Evolutionary conservation across 2,329 filamentous ascomycete species (phyloP), one percentile per base, ranked within the genome.

Genomic region (Sporothrix brunneoviolacea): DNA sequence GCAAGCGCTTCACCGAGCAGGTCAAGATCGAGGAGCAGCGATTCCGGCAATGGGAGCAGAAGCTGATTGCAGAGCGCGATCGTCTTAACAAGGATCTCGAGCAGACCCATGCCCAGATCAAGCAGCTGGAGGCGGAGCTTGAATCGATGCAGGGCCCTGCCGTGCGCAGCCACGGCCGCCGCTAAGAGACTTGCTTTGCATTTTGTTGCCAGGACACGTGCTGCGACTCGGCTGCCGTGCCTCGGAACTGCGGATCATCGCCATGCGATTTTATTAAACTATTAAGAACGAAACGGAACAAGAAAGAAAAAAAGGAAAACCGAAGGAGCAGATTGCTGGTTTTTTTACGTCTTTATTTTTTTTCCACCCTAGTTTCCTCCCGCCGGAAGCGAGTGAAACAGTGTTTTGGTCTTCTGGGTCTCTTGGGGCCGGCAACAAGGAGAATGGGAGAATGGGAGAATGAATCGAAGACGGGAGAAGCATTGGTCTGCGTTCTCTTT

Each of bases 1-100:
- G 93, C 74, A 98, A 98, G 84, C 84, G 94, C 62, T 98, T 98
- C 75, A 98, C 93, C 61, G 93, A 98, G 77, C 93, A 98, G 72
- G 93, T 98, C 77, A 98, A 98, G 88, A 88, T 98, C 65, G 94
- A 98, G 78, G 93, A 98, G 76, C 90, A 95, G 76, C 84, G 93
- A 60, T 98, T 98, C 84, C 84, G 94, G 72, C 87, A 95, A 74
- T 98, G 93, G 93, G 93, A 98, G 77, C 93, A 98, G 83, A 97
- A 97, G 82, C 88, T 98, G 70, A 98, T 98, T 65, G 84, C 88
- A 57, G 93, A 98, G 82, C 86, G 93, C 71, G 94, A 98, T 71
- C 89, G 93, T 62, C 83, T 98, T 74, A 98, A 98, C 84, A 98
- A 98, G 83, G 93, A 98, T 67, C 82, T 98, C 70, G 93, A 98